Base-by-base conservation (phyloP, 805 yeast species). In the Wickerhamomyces bovis region DNA sequence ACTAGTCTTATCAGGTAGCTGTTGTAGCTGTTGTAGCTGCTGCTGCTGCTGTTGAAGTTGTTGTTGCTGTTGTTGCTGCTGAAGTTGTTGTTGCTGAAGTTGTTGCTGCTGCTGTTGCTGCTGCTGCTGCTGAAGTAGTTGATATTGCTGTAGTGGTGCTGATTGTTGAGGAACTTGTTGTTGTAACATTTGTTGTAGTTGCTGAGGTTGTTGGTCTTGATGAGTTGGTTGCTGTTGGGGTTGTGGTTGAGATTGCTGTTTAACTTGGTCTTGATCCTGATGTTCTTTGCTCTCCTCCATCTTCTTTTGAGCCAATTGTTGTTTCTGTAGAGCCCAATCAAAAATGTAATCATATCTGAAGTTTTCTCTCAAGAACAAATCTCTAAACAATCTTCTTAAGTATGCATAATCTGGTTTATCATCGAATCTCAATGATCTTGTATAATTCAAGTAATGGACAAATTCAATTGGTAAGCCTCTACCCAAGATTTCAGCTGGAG, bases 381-480 rank as follows among this genome's bases (percentile, higher is more conserved):
- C 97, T 61, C 97, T 81, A 69, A 92, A 85, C 48, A 92, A 73
- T 64, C 88, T 84, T 61, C 97, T 85, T 66, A 92, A 75, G 64
- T 84, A 92, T 41, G 81, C 76, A 66, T 94, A 92, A 68, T 92
- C 98, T 11, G 99, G 99, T 65, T 89, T 89, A 66, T 94, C 98
- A 61, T 92, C 98, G 61, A 94, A 92, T 53, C 96, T 78, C 59
- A 92, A 77, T 49, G 94, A 85, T 58, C 94, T 86, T 49, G 94
- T 85, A 65, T 94, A 94, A 58, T 83, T 80, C 75, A 92, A 76
- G 66, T 90, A 92, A 58, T 85, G 60, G 53, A 85, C 81, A 65
- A 92, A 92, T 69, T 92, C 97, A 43, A 77, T 75, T 19, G 99
- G 99, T 56, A 94, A 77, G 8, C 98, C 98, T 60, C 88, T 81